Evolutionary conservation across 257 asterid species (phyloP), one percentile per base, ranked within the genome.

Genomic region (Perilla frutescens): DNA sequence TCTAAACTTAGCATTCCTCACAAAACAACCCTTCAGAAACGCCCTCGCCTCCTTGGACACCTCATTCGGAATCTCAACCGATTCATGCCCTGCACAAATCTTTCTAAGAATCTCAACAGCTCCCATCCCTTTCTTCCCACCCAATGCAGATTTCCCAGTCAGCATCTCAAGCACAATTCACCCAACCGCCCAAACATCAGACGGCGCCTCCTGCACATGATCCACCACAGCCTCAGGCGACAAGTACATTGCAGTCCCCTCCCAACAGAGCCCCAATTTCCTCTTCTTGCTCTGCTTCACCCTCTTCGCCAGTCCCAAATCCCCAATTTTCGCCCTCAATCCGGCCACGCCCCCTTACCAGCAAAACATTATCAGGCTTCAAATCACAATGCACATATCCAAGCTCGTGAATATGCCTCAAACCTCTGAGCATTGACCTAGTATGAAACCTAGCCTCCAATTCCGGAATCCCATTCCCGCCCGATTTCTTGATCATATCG

Each of bases 371-470:
- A 5, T 88, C 92, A 5, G 98, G 98, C 74, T 93, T 93, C 79
- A 93, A 77, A 87, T 93, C 98, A 29, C 98, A 91, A 84, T 93
- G 98, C 67, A 91, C 98, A 73, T 89, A 93, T 9, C 96, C 96
- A 32, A 66, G 62, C 1, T 66, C 65, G 51, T 93, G 98, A 72
- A 91, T 63, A 68, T 79, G 88, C 61, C 51, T 70, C 74, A 93
- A 74, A 9, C 97, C 98, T 76, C 78, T 82, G 45, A 93, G 88
- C 43, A 93, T 76, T 12, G 37, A 87, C 81, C 80, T 79, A 0
- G 97, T 72, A 54, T 83, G 80, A 8, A 59, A 60, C 85, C 78
- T 89, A 37, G 76, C 96, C 78, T 93, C 92, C 31, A 73, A 60
- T 80, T 91, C 97, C 2, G 84, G 44, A 87, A 91, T 84, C 15